Evolutionary conservation across 129 eudicot species (phyloP).

Genomic region (Chrysanthemum makinoi): DNA sequence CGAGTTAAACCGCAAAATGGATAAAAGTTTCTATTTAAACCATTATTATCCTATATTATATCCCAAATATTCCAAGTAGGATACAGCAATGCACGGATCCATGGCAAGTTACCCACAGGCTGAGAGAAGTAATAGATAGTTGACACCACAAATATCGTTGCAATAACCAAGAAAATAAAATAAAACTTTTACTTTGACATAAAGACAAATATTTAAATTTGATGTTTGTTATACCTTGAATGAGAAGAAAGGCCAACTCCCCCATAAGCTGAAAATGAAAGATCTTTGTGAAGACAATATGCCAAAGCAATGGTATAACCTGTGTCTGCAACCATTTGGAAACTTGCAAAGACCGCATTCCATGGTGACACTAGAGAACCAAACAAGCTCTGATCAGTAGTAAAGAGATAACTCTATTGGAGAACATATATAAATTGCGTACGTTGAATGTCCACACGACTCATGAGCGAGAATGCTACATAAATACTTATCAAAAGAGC

Average conservation of each 20-base stretch:
- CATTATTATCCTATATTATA: too few relatives aligned
- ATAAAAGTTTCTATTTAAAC: too few relatives aligned
- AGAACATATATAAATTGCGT: neutral
- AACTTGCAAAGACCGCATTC: conserved; percentile 90
- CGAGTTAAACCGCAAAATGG: too few relatives aligned
- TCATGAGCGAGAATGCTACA: neutral
- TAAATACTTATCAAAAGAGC: neutral
- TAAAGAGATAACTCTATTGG: neutral
- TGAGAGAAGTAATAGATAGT: conserved; percentile 86
- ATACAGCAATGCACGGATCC: conserved; percentile 91
- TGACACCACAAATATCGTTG: conserved; percentile 82
- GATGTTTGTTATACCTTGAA: conserved; percentile 58
- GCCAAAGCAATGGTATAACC: conserved; percentile 97
- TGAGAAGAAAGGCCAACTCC: conserved; percentile 84
- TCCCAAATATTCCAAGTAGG: conserved; percentile 31
- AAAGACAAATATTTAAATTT: neutral
- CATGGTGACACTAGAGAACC: conserved; percentile 82
- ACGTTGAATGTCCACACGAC: neutral
- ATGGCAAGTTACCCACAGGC: conserved; percentile 67
- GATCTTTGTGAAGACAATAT: conserved; percentile 94
- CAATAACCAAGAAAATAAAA: conserved; percentile 25
- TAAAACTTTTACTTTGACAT: neutral
- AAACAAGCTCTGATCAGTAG: conserved; percentile 28
- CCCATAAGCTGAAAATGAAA: conserved; percentile 96
- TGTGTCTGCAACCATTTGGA: conserved; percentile 99